Conservation (phyloP, 2,329 filamentous ascomycete species). For the Fonsecaea pedrosoi region DNA sequence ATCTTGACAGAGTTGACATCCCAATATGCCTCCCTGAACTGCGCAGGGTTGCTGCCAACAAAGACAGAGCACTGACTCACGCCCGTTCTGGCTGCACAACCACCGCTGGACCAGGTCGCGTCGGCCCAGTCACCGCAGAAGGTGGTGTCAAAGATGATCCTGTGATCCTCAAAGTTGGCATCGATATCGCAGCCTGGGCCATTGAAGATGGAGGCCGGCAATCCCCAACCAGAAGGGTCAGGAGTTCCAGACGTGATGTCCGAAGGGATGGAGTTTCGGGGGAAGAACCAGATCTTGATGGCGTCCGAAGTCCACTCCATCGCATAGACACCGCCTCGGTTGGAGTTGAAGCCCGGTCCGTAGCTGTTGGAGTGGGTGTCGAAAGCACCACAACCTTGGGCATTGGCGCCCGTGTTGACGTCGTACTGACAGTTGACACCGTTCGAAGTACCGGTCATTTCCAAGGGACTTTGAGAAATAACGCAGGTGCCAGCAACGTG, state of each 20-base stretch:
- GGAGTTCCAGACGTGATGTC: constrained; percentile 57
- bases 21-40: constrained; percentile 77
- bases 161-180: constrained; percentile 49
- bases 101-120: constrained; percentile 56
- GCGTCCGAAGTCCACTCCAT: constrained; percentile 75
- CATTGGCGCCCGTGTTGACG: constrained; percentile 45
- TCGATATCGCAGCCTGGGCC: constrained; percentile 48
- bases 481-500: constrained; percentile 56
- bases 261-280: constrained; percentile 51
- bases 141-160: constrained; percentile 59
- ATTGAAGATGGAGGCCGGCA: constrained; percentile 53
- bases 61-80: constrained; percentile 70
- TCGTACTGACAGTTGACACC: constrained; percentile 48
- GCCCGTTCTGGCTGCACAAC: constrained; percentile 64
- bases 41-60: constrained; percentile 70
- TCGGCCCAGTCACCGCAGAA: constrained; percentile 64
- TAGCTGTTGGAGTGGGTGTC: constrained; percentile 45
- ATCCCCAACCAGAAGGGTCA: constrained; percentile 49
- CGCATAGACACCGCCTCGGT: constrained; percentile 64
- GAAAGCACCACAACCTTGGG: constrained; percentile 50
- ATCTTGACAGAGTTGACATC: constrained; percentile 72
- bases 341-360: constrained; percentile 60
- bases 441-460: constrained; percentile 56
- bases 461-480: constrained; percentile 52
- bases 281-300: constrained; percentile 74